Evolutionary conservation across 257 asterid species (phyloP), one percentile per base, ranked within the genome.

Genomic region (Scutellaria baicalensis): DNA sequence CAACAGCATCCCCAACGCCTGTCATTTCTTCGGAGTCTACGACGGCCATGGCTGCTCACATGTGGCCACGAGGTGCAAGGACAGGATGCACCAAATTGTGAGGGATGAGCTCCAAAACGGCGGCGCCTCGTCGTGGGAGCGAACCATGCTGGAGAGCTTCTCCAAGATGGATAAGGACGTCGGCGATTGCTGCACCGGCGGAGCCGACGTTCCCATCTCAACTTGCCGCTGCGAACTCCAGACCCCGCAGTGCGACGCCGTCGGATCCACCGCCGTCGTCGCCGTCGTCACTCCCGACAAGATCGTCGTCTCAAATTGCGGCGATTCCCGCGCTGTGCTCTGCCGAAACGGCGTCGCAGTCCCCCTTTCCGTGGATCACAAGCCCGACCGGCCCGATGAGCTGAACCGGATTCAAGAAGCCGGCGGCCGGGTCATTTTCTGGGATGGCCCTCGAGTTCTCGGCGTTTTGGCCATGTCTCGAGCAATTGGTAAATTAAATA

Each of bases 31-130:
- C 56, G 99, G 97, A 4, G 97, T 94, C 1, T 94, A 91, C 57
- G 99, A 94, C 42, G 99, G 99, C 39, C 99, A 94, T 60, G 99
- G 99, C 56, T 94, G 99, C 90, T 94, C 99, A 6, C 99, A 94
- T 79, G 99, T 91, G 1, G 99, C 99, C 1, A 78, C 78, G 36
- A 84, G 83, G 70, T 94, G 99, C 82, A 77, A 81, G 66, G 96
- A 89, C 18, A 74, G 96, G 76, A 89, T 94, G 99, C 97, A 94
- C 75, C 97, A 94, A 48, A 94, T 94, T 42, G 89, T 94, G 61
- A 82, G 73, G 51, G 78, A 74, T 13, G 99, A 91, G 74, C 61
- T 82, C 57, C 80, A 82, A 31, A 73, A 9, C 36, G 77, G 57
- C 0, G 85, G 75, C 0, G 77, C 84, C 8, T 62, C 75, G 1